A percentile compares a stretch with the other conserved stretches of the same genome.
Conservation (phyloP, 176 grass and related monocot genomes). For the Cymbopogon citratus region DNA sequence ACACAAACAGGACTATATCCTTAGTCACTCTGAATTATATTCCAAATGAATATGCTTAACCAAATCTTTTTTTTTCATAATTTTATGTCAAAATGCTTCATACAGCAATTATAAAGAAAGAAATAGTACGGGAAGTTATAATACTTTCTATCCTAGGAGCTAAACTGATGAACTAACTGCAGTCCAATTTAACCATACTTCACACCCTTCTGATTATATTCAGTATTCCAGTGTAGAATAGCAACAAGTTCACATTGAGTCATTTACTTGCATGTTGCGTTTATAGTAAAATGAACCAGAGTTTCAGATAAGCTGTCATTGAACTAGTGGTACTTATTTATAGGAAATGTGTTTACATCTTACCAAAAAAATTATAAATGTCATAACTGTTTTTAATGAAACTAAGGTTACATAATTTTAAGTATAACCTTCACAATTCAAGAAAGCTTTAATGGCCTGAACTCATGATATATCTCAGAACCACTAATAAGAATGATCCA, state of each 20-base stretch:
- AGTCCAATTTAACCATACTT: not conserved
- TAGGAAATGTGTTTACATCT: not conserved
- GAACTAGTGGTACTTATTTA: not conserved
- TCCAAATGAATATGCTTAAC: not conserved
- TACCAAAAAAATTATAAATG: not conserved
- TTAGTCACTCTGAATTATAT: not conserved
- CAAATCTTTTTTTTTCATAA: not conserved
- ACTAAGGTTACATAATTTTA: not conserved
- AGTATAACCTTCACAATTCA: not conserved
- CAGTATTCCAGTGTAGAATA: not conserved
- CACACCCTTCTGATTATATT: not conserved
- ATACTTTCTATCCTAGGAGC: not conserved
- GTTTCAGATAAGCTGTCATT: not conserved
- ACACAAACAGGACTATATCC: not conserved
- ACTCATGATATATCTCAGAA: not conserved
- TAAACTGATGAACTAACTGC: slow-evolving; percentile 1
- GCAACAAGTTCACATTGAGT: not conserved
- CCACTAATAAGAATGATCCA: not conserved
- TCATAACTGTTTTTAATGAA: not conserved
- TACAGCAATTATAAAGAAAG: not conserved
- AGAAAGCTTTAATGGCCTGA: not conserved
- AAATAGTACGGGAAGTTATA: not conserved
- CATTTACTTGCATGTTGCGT: not conserved
- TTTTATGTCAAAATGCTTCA: not conserved
- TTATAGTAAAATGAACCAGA: not conserved